phyloP scores from a whole-genome alignment of 106 monocot species.

The Dendrobium catenatum region DNA sequence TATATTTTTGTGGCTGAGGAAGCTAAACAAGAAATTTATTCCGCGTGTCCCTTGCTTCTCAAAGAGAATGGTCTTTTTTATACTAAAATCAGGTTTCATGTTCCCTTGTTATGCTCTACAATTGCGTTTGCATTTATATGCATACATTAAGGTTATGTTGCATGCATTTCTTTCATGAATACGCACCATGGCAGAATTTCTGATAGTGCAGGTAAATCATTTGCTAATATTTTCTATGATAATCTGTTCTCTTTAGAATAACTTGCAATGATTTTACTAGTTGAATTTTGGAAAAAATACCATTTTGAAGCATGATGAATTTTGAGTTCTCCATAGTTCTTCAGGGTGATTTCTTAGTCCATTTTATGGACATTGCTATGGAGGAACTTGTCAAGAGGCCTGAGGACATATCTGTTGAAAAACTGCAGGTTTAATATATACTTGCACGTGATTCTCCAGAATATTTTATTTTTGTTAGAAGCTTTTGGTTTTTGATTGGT shows the following conservation, averaged over 20 bases:
- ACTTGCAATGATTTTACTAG: background rate
- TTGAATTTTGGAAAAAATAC: background rate
- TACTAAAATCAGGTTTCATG: background rate
- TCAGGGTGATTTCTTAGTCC: conserved; percentile 97
- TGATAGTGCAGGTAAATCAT: background rate
- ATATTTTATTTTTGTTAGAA: conserved; percentile 2
- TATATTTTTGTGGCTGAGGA: background rate
- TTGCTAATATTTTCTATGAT: background rate
- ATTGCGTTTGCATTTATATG: background rate
- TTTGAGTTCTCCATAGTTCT: conserved; percentile 12
- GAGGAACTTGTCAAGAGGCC: conserved; percentile 90
- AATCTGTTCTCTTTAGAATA: background rate
- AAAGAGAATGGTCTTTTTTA: background rate
- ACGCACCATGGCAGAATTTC: background rate
- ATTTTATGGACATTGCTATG: conserved; percentile 98
- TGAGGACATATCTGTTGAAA: conserved; percentile 87
- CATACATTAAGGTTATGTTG: background rate
- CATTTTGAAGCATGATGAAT: background rate
- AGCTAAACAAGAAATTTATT: background rate
- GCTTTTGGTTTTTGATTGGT: conserved; percentile 11
- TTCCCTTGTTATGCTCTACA: background rate
- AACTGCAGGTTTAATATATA: conserved; percentile 60
- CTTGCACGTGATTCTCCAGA: background rate
- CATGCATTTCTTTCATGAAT: background rate
- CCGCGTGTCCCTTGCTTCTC: background rate